Evolutionary conservation across 768 basidiomycete genomes (phyloP).

Genomic region (Dioszegia hungarica): DNA sequence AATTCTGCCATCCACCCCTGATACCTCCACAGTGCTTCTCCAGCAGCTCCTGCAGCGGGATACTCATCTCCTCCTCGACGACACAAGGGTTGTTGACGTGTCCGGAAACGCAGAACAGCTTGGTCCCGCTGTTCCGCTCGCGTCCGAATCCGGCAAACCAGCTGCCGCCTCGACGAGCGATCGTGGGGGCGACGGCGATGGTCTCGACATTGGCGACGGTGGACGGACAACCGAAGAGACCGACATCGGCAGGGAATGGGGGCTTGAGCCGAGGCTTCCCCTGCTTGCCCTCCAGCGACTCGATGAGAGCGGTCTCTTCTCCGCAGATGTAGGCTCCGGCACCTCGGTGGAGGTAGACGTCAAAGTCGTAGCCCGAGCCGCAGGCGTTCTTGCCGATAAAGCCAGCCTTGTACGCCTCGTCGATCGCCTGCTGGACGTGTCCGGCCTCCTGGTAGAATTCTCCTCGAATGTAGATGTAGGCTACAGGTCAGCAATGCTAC

Average conservation of each 20-base stretch:
- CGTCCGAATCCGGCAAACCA: constrained; percentile 95
- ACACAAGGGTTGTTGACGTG: constrained; percentile 98
- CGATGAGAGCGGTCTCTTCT: constrained; percentile 96
- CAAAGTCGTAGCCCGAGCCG: constrained; percentile 87
- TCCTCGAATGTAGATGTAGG: constrained; percentile 99
- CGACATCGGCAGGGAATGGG: constrained; percentile 97
- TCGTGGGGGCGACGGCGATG: constrained; percentile 94
- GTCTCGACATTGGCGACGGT: constrained; percentile 99
- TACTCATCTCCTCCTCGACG: constrained; percentile 98
- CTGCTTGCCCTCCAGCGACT: constrained; percentile 95
- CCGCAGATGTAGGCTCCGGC: constrained; percentile 99
- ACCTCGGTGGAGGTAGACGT: constrained; percentile 96
- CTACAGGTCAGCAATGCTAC: constrained; percentile 46
- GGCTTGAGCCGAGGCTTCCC: constrained; percentile 97
- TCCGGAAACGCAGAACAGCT: constrained; percentile 90
- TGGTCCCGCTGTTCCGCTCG: constrained; percentile 91
- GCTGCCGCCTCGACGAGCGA: constrained; percentile 75
- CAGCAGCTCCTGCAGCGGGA: constrained; percentile 83
- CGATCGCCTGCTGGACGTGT: constrained; percentile 90
- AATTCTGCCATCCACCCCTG: constrained; percentile 90
- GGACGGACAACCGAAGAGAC: constrained; percentile 92
- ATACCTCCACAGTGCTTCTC: constrained; percentile 98
- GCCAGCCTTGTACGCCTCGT: constrained; percentile 86
- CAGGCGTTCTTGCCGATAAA: constrained; percentile 86
- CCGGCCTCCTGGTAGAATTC: constrained; percentile 95